Evolutionary conservation across 768 basidiomycete genomes (phyloP), one percentile per base, ranked within the genome.

Genomic region (Tricholoma furcatifolium): DNA sequence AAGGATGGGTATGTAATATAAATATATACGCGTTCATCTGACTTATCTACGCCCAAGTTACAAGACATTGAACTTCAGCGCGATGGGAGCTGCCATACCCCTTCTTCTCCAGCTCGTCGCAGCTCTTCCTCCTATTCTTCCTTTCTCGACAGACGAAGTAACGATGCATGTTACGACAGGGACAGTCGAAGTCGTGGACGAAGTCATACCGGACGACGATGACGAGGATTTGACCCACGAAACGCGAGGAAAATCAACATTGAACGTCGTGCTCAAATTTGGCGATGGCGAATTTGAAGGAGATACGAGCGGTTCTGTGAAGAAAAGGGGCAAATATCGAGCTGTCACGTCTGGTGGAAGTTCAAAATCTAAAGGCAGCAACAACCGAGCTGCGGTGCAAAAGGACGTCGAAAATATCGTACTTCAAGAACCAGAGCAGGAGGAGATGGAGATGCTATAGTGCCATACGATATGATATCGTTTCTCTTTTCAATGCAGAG

Each of bases 51-150:
- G 27, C 32, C 35, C 9, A 59, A 91, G 89, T 32, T 85, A 89
- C 62, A 87, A 87, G 57, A 83, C 80, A 4, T 67, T 95, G 30
- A 81, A 85, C 65, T 68, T 95, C 40, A 83, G 80, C 54, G 93
- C 90, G 6, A 87, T 94, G 84, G 93, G 91, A 21, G 93, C 93
- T 4, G 91, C 93, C 1, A 93, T 95, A 52, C 91, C 93, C 2
- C 85, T 85, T 60, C 81, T 92, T 20, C 69, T 88, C 24, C 82
- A 83, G 43, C 75, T 96, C 12, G 70, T 80, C 11, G 78, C 85
- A 5, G 85, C 90, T 18, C 74, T 94, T 24, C 88, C 91, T 0
- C 74, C 79, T 2, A 83, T 87, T 43, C 75, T 95, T 10, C 89
- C 91, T 0, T 90, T 81, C 61, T 59, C 81, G 1, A 65, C 70